These are phyloP conservation scores for Fusarium xyrophilum DNA, from an alignment of 2,329 filamentous ascomycete genomes.

Conservation along the genomic window DNA sequence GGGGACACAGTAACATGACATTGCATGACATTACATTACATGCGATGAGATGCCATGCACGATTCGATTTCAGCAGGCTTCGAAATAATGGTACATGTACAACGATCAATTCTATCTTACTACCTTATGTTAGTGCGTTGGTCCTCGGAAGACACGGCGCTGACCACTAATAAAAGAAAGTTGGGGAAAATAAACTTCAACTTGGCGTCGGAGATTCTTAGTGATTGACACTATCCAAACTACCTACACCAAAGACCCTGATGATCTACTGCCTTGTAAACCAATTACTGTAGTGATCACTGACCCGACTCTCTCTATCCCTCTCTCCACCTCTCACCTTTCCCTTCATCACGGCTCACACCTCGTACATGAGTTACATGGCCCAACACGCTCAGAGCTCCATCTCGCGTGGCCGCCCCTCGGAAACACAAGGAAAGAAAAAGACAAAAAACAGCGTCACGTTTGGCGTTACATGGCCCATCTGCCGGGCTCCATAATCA, in stretches of 20 bases:
- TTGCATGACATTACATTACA: background rate
- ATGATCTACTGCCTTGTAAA: background rate
- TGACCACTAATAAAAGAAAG: background rate
- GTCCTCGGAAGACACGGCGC: background rate
- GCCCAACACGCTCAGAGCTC: slow-evolving; percentile 30
- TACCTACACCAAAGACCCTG: background rate
- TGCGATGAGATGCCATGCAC: slow-evolving; percentile 13
- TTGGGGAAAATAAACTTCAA: background rate
- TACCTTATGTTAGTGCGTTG: background rate
- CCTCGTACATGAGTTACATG: slow-evolving; percentile 28
- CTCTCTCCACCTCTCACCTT: background rate
- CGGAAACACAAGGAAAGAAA: slow-evolving; percentile 29
- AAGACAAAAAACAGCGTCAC: background rate
- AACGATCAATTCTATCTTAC: background rate
- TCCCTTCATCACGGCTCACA: slow-evolving; percentile 24
- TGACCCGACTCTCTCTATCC: background rate
- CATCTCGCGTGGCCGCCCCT: slow-evolving; percentile 42
- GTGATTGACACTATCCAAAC: background rate
- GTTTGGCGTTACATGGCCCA: slow-evolving; percentile 36
- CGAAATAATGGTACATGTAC: slow-evolving; percentile 8
- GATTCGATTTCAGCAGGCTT: slow-evolving; percentile 18
- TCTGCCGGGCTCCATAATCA: slow-evolving; percentile 31
- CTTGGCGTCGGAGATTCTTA: background rate
- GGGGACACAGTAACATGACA: slow-evolving; percentile 3
- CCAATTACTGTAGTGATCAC: background rate